Evolutionary conservation across 176 grass and related monocot species (phyloP), one percentile per base, ranked within the genome.

Genomic region (Avena insularis): DNA sequence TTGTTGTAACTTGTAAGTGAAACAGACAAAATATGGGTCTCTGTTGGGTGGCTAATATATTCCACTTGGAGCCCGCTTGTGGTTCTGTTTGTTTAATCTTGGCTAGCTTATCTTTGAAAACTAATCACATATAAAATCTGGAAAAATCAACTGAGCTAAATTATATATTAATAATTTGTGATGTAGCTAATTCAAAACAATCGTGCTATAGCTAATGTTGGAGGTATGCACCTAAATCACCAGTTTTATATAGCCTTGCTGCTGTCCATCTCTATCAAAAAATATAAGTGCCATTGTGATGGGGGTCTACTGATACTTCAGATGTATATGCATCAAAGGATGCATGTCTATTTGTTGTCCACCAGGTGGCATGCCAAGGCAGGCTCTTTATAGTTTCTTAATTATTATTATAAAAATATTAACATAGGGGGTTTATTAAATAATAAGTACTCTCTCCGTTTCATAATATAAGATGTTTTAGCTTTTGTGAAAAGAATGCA

Each of bases 1-100:
- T 33, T 90, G 78, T 77, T 85, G 75, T 84, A 61, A 73, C 15
- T 47, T 86, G 1, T 1, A 78, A 46, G 65, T 38, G 7, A 77
- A 74, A 43, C 29, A 80, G 73, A 51, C 56, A 75, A 43, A 75
- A 55, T 65, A 25, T 51, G 36, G 6, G 14, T 55, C 49, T 64
- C 17, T 72, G 6, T 64, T 29, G 35, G 48, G 48, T 73, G 53
- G 21, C 54, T 79, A 72, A 71, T 69, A 66, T 60, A 77, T 87
- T 51, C 9, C 53, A 61, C 21, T 76, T 74, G 49, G 60, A 80
- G 49, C 45, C 33, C 77, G 74, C 33, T 47, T 38, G 10, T 60
- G 43, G 21, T 70, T 78, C 54, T 50, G 54, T 79, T 73, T 80
- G n/a, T 21, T 57, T 8, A 23, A 12, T 67, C 66, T 2, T 91